Evolutionary conservation across 352 stramenopile species (phyloP), one percentile per base, ranked within the genome.

Genomic region (Pythium brachiatum): DNA sequence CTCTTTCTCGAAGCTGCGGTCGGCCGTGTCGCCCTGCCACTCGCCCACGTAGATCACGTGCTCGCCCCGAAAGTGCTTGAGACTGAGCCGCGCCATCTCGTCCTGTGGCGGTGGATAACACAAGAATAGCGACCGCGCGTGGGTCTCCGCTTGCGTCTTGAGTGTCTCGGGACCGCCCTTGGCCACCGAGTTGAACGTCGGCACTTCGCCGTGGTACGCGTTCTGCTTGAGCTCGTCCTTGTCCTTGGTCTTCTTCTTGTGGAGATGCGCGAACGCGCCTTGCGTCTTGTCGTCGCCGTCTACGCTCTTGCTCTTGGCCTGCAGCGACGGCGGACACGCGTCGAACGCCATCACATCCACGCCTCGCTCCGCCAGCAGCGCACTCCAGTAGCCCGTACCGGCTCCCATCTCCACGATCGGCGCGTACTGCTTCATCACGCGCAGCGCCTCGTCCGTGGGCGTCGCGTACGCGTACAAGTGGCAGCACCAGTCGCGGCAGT

Each of bases 321-420:
- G 62, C 6, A 66, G 58, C 32, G 65, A 68, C 16, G 84, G 84
- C 23, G 78, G 77, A 38, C 66, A 76, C 34, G 81, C 80, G 53
- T 89, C 82, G 66, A 81, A 89, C 16, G 79, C 77, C 48, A 92
- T 63, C 47, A 96, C 71, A 71, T 96, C 86, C 16, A 95, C 88
- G 41, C 84, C 88, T 25, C 81, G 76, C 57, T 83, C 72, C 53
- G 90, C 80, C 55, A 97, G 69, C 18, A 92, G 36, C 18, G 78
- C 75, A 38, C 72, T 83, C 91, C 91, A 97, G 63, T 96, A 97
- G 9, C 89, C 91, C 36, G 74, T 96, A n/a, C 91, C 91, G 38
- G 91, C 91, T 29, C 89, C 91, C 73, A 97, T 90, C 68, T 97
- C 89, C 2, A 96, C 76, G 66, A 97, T 76, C 47, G 83, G 81